phyloP scores from a whole-genome alignment of 1,284 basidiomycete species.

The Trichosporon asahii region DNA sequence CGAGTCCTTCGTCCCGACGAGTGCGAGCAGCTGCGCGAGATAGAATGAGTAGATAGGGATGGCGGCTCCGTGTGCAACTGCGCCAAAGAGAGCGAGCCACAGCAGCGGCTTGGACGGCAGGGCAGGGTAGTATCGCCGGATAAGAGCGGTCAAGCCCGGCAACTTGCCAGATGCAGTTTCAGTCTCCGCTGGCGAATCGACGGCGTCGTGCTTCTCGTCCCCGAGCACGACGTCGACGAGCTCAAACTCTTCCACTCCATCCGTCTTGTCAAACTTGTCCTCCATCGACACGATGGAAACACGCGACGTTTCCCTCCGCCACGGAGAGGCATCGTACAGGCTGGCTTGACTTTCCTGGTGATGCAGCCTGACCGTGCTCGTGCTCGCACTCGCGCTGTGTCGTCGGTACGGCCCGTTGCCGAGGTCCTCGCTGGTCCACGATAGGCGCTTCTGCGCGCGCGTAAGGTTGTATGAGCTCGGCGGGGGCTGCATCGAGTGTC shows the following conservation, averaged over 20 bases:
- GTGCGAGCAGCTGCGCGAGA: slow-evolving; percentile 74
- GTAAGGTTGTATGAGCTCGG: slow-evolving; percentile 17
- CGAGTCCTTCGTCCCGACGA: slow-evolving; percentile 68
- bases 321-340: not conserved
- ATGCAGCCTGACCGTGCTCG: not conserved
- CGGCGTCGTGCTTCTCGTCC: not conserved
- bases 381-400: not conserved
- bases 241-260: not conserved
- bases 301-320: not conserved
- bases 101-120: slow-evolving; percentile 72
- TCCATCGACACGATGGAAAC: not conserved
- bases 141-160: slow-evolving; percentile 54
- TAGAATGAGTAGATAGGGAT: slow-evolving; percentile 90
- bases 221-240: not conserved
- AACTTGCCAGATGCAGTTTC: not conserved
- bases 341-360: not conserved
- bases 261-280: not conserved
- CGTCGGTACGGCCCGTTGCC: slow-evolving; percentile 6
- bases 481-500: not conserved
- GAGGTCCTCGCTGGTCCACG: slow-evolving; percentile 34
- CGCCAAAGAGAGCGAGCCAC: slow-evolving; percentile 63
- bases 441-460: slow-evolving; percentile 33
- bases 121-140: slow-evolving; percentile 65
- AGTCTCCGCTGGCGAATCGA: not conserved
- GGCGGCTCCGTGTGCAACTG: slow-evolving; percentile 70